Evolutionary conservation across 805 yeast species (phyloP), one percentile per base, ranked within the genome.

Genomic region (Nakazawaea ishiwadae): DNA sequence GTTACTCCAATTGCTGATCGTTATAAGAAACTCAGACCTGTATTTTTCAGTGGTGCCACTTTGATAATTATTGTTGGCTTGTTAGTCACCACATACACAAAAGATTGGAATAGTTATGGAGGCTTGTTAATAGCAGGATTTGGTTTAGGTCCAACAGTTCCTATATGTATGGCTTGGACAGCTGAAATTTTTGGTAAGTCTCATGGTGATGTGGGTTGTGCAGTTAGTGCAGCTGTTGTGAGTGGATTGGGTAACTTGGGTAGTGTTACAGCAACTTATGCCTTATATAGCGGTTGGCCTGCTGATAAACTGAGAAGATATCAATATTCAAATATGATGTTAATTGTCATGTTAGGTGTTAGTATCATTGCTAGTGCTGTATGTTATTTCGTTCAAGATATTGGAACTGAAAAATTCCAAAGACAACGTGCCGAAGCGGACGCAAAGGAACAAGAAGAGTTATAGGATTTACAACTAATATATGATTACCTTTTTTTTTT

Each of bases 141-240:
- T 50, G 96, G 96, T 0, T 69, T 87, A 37, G 96, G 96, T 9
- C 93, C 96, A 16, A 87, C 96, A 0, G 95, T 86, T 11, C 96
- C 96, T 20, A 86, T 84, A 29, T 73, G 81, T 52, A 87, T 87
- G 95, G 75, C 95, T 1, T 77, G 85, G 83, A 62, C 89, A 0
- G 78, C 90, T 0, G 90, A 84, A 52, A 82, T 84, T 36, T 82
- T 86, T 65, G 74, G 72, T 5, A 69, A 74, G 9, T 67, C 74
- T 35, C 81, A 87, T 54, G 95, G 95, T 20, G 93, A 86, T 53
- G 80, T 87, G 36, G 96, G 96, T 6, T 69, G 79, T 45, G 96
- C 96, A 2, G 88, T 83, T 24, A 75, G 87, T 34, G 73, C 89
- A 6, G 96, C 96, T 2, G 59, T 87, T 19, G 91, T 87, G 14